Base-by-base conservation (phyloP, 805 yeast species). In the Aciculoconidium aculeatum region DNA sequence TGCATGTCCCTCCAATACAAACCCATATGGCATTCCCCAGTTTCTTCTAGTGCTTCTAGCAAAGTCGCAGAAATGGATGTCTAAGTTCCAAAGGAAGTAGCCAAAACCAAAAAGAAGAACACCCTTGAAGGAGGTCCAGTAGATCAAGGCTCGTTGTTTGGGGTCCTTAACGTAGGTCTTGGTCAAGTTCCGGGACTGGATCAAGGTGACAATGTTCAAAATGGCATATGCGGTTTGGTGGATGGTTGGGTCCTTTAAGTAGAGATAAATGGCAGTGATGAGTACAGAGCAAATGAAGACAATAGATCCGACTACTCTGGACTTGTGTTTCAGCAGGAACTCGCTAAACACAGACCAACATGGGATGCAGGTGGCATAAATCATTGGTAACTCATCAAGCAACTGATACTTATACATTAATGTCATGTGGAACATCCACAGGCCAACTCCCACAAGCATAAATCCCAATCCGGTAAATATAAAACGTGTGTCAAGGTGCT, bases 371-470 rank as follows among this genome's bases (percentile, higher is more conserved):
- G 98, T 92, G 13, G 95, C 96, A 58, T 92, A 92, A 39, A 92
- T 85, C 98, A 92, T 92, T 22, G 98, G 98, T 47, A 92, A 66
- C 55, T 92, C 98, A 60, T 92, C 98, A 54, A 92, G 67, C 39
- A 92, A 55, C 60, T 92, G 98, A 61, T 72, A 92, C 50, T 82
- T 85, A 56, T 90, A 92, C 40, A 75, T 68, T 44, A 92, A 67
- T 4, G 97, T 90, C 96, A 92, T 92, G 56, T 92, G 98, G 64
- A 92, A 92, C 38, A 87, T 59, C 90, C 96, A 92, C 11, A 86
- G 76, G 3, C 98, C 98, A 12, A 90, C 55, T 1, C 98, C 98
- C 4, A 92, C 98, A 5, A 83, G 61, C 32, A 80, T 75, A 53
- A 92, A 88, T 5, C 96, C 96, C 9, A 78, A 36, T 7, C 85